Evolutionary conservation across 306 rosid species (phyloP).

Genomic region (Trifolium fragiferum): DNA sequence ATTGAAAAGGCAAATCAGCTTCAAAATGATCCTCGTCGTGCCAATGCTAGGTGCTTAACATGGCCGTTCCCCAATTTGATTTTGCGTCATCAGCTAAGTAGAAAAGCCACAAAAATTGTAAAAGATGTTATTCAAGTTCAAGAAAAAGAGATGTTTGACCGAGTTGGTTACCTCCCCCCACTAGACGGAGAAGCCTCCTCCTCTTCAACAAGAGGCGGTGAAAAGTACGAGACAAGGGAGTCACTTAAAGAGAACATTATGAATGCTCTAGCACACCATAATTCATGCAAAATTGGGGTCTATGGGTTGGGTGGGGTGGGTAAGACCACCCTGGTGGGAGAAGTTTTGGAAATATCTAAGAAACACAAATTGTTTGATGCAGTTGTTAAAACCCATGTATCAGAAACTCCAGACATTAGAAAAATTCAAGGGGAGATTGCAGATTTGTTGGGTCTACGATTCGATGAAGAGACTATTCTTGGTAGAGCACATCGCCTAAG

Average conservation of each 20-base stretch:
- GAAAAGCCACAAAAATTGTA: slow-evolving; percentile 3
- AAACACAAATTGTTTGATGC: background rate
- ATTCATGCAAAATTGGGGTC: background rate
- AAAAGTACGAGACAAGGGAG: background rate
- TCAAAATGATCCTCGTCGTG: background rate
- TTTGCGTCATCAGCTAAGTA: background rate
- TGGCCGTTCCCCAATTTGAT: background rate
- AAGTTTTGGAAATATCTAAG: background rate
- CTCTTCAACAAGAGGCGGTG: background rate
- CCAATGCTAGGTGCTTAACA: background rate
- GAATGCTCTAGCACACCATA: background rate
- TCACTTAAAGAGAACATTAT: background rate
- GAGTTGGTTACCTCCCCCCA: background rate
- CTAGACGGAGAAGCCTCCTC: background rate
- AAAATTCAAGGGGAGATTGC: slow-evolving; percentile 6
- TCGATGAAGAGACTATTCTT: background rate
- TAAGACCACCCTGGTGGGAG: background rate
- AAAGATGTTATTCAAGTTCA: background rate
- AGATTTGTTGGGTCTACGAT: background rate
- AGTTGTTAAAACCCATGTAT: background rate
- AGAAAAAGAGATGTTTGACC: background rate
- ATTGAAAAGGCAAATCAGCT: background rate
- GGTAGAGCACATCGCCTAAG: slow-evolving; percentile 4
- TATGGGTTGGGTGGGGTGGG: slow-evolving; percentile 12
- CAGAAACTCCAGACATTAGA: background rate